Conservation (phyloP, 2,329 filamentous ascomycete genomes). For the Hymenoscyphus albidus region DNA sequence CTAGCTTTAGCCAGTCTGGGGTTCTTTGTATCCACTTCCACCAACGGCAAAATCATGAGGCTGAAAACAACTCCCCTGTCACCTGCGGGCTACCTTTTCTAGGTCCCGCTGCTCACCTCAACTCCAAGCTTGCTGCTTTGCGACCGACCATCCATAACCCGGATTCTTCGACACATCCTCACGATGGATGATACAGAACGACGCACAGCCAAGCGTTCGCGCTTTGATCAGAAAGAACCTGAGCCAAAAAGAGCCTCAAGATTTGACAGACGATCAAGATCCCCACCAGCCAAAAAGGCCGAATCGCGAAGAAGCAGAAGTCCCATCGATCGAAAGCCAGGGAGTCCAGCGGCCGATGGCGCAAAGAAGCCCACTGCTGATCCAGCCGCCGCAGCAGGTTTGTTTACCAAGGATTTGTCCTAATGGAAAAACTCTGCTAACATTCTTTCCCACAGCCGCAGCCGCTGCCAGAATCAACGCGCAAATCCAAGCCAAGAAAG, state of each 20-base stretch:
- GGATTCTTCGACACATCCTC: neutral
- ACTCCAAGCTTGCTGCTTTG: neutral
- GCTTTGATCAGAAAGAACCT: constrained; percentile 88
- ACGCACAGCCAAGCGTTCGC: constrained; percentile 73
- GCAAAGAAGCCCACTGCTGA: constrained; percentile 51
- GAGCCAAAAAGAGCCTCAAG: constrained; percentile 73
- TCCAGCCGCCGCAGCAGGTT: constrained; percentile 76
- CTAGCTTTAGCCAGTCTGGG: neutral
- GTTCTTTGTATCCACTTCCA: constrained; percentile 1
- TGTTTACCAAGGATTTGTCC: constrained; percentile 24
- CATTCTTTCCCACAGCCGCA: constrained; percentile 55
- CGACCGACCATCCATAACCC: neutral
- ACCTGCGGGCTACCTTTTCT: neutral
- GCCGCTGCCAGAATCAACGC: constrained; percentile 87
- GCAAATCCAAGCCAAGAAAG: constrained; percentile 79
- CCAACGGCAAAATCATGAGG: constrained; percentile 4
- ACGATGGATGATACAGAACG: constrained; percentile 75
- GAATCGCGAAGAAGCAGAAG: constrained; percentile 77
- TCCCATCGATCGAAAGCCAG: constrained; percentile 52
- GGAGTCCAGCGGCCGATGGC: constrained; percentile 31
- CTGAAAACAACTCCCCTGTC: neutral
- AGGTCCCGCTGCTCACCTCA: neutral
- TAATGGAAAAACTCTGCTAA: constrained; percentile 19
- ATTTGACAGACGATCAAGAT: constrained; percentile 90
- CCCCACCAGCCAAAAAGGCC: constrained; percentile 58